Conservation (phyloP, 139 green algal species). For the Chlorella sp. region DNA sequence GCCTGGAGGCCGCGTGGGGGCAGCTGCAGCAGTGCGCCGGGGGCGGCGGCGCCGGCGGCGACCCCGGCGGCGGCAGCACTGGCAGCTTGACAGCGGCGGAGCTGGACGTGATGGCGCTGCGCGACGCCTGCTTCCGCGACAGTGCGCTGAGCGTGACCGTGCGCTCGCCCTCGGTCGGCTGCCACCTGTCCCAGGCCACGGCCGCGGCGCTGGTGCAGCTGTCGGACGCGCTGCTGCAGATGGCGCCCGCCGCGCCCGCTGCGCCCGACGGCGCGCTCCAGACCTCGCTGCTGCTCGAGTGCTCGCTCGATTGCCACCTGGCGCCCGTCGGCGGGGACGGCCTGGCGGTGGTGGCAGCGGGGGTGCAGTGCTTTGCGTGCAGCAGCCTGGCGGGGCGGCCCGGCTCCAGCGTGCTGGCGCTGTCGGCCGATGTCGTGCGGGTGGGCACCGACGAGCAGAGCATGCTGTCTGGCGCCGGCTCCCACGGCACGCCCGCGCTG, state of each 20-base stretch:
- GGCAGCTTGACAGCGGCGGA: too few relatives aligned
- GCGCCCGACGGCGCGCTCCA: slow-evolving; percentile 5
- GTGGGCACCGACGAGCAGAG: neutral
- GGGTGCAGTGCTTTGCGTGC: neutral
- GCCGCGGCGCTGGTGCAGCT: neutral
- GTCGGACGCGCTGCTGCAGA: slow-evolving; percentile 19
- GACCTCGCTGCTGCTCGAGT: slow-evolving; percentile 28
- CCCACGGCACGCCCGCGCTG: neutral
- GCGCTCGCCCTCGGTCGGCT: too few relatives aligned
- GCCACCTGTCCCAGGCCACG: too few relatives aligned
- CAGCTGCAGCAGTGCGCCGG: too few relatives aligned
- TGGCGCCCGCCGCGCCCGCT: neutral
- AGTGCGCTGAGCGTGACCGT: too few relatives aligned
- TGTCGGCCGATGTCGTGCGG: neutral
- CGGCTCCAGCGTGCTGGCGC: slow-evolving; percentile 7
- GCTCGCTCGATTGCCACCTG: slow-evolving; percentile 11
- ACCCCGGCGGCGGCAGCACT: too few relatives aligned
- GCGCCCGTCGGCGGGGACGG: neutral
- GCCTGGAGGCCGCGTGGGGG: too few relatives aligned
- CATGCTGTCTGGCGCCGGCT: neutral
- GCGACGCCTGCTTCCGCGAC: too few relatives aligned
- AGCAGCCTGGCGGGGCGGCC: slow-evolving; percentile 14
- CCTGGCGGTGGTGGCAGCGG: neutral
- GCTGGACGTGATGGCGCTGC: too few relatives aligned
- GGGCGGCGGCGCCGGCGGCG: too few relatives aligned